phyloP scores from a whole-genome alignment of 1,284 basidiomycete genomes.

The Trametes hirsuta region DNA sequence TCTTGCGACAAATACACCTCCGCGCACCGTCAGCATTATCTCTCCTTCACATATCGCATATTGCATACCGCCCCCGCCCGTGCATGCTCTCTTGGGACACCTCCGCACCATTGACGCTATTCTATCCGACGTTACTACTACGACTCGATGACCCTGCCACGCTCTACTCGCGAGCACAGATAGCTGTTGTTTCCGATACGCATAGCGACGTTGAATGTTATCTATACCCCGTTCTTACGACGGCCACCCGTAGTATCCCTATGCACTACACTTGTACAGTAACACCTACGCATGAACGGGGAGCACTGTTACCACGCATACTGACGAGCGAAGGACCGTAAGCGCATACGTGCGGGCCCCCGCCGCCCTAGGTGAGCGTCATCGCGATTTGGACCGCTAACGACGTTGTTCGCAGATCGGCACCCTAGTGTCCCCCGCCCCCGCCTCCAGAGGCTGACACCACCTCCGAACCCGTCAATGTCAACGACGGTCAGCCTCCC shows the following conservation, averaged over 20 bases:
- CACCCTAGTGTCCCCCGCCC: too few species aligned
- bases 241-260: neutral
- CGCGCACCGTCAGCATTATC: neutral
- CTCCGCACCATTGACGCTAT: neutral
- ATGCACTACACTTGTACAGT: conserved; percentile 17
- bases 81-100: conserved; percentile 20
- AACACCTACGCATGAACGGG: neutral
- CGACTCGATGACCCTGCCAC: neutral
- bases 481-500: too few species aligned
- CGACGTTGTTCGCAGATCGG: too few species aligned
- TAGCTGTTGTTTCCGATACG: conserved; percentile 10
- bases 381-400: too few species aligned
- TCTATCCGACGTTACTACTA: neutral
- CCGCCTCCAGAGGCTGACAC: too few species aligned
- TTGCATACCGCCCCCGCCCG: neutral
- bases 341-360: too few species aligned
- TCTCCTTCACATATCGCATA: neutral
- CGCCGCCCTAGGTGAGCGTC: too few species aligned
- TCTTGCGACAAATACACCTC: neutral
- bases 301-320: neutral
- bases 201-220: conserved; percentile 4
- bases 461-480: too few species aligned
- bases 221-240: conserved; percentile 6
- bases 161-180: conserved; percentile 5
- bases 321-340: too few species aligned